Evolutionary conservation across 129 eudicot genomes (phyloP).

Genomic region (Ambrosia trifida): DNA sequence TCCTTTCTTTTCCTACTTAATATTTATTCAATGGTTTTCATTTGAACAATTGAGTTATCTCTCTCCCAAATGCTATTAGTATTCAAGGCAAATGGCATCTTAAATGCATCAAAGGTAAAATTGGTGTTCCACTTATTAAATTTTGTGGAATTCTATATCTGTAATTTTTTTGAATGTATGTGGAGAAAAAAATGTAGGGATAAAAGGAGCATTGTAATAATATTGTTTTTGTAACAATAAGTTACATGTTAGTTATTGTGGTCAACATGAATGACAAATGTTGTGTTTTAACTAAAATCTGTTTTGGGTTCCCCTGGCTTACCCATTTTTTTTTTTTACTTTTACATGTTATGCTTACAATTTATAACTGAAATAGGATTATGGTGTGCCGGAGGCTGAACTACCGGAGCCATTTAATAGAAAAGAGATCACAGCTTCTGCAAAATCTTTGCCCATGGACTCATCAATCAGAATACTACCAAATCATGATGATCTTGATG

Average conservation of each 20-base stretch:
- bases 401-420: slow-evolving; percentile 65
- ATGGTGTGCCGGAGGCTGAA: slow-evolving; percentile 68
- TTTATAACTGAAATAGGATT: slow-evolving; percentile 37
- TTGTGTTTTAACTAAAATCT: background rate
- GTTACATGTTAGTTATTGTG: background rate
- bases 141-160: background rate
- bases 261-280: background rate
- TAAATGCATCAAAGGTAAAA: background rate
- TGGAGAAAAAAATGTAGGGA: background rate
- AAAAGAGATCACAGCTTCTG: slow-evolving; percentile 16
- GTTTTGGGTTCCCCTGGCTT: background rate
- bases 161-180: background rate
- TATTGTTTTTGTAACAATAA: background rate
- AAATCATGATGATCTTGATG: slow-evolving; percentile 21
- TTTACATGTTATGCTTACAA: slow-evolving; percentile 15
- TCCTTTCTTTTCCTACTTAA: background rate
- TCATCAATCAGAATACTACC: slow-evolving; percentile 16
- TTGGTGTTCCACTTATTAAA: background rate
- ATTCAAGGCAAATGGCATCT: background rate
- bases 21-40: background rate
- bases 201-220: background rate
- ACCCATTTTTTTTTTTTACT: background rate
- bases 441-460: slow-evolving; percentile 25
- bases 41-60: no score
- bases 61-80: no score